phyloP scores from a whole-genome alignment of 2,329 filamentous ascomycete genomes.

The Boeremia lycopersici region DNA sequence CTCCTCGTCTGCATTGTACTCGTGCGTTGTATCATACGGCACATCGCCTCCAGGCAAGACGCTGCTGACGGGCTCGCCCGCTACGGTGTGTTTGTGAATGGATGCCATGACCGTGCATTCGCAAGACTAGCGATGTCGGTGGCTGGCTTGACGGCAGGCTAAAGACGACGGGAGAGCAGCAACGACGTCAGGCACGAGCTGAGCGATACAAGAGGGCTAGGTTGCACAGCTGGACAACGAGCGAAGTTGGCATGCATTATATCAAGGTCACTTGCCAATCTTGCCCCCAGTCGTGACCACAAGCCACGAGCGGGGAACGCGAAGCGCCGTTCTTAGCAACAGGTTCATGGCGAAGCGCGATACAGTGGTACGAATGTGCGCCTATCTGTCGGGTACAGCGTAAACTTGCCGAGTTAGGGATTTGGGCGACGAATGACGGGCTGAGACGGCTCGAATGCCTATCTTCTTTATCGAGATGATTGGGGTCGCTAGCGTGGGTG shows the following conservation, averaged over 20 bases:
- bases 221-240: neutral
- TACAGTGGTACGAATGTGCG: slow-evolving; percentile 6
- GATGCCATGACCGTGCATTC: slow-evolving; percentile 14
- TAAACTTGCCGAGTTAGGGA: slow-evolving; percentile 11
- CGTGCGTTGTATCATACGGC: slow-evolving; percentile 52
- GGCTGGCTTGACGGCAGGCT: slow-evolving; percentile 4
- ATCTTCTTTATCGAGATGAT: slow-evolving; percentile 17
- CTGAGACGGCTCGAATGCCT: slow-evolving; percentile 2
- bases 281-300: neutral
- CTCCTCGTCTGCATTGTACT: slow-evolving; percentile 63
- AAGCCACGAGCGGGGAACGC: slow-evolving; percentile 16
- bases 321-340: slow-evolving; percentile 9
- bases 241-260: slow-evolving; percentile 9
- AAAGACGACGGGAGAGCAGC: neutral
- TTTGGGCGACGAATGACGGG: slow-evolving; percentile 8
- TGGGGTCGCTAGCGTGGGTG: slow-evolving; percentile 13
- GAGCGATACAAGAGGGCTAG: neutral
- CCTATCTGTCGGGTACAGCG: slow-evolving; percentile 16
- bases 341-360: slow-evolving; percentile 8
- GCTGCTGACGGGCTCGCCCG: slow-evolving; percentile 60
- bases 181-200: neutral
- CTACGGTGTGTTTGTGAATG: slow-evolving; percentile 37
- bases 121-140: neutral
- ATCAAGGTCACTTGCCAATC: slow-evolving; percentile 13
- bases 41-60: slow-evolving; percentile 57